A percentile compares a stretch with the other conserved stretches of the same genome.
phyloP scores from a whole-genome alignment of 306 rosid species.

The Cicer yamashitae region DNA sequence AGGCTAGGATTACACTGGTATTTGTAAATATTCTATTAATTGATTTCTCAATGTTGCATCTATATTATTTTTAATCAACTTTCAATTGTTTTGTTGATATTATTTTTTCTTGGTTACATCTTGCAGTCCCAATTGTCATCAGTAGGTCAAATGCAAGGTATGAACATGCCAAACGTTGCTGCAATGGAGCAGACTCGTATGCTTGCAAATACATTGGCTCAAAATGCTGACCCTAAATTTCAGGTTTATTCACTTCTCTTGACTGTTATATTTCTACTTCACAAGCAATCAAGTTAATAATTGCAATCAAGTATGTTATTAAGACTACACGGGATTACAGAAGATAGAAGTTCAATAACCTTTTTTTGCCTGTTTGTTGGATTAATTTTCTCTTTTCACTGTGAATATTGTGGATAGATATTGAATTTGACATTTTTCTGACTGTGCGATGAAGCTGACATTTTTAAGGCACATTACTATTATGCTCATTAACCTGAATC shows the following conservation, averaged over 20 bases:
- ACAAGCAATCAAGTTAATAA: slow-evolving; percentile 24
- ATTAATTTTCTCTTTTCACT: slow-evolving; percentile 10
- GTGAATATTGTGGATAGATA: neutral
- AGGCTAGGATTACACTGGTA: slow-evolving; percentile 23
- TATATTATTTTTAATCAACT: slow-evolving; percentile 17
- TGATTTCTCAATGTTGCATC: slow-evolving; percentile 13
- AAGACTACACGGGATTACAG: slow-evolving; percentile 9
- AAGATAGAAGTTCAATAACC: slow-evolving; percentile 18
- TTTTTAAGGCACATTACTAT: neutral
- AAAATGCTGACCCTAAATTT: slow-evolving; percentile 92
- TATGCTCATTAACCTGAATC: slow-evolving; percentile 8
- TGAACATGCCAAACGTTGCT: slow-evolving; percentile 68
- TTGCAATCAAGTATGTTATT: slow-evolving; percentile 15
- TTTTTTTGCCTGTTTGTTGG: slow-evolving; percentile 22
- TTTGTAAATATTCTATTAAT: slow-evolving; percentile 19
- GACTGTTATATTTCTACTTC: slow-evolving; percentile 38
- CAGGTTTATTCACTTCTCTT: slow-evolving; percentile 64
- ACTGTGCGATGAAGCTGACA: neutral
- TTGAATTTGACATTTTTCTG: slow-evolving; percentile 18
- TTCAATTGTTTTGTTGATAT: slow-evolving; percentile 5
- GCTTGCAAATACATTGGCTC: slow-evolving; percentile 93
- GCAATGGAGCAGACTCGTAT: slow-evolving; percentile 96
- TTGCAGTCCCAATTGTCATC: slow-evolving; percentile 83
- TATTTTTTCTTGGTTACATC: slow-evolving; percentile 39
- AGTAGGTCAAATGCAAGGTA: slow-evolving; percentile 69